phyloP scores from a whole-genome alignment of 371 early-diverging fungal species.

The Apophysomyces variabilis region DNA sequence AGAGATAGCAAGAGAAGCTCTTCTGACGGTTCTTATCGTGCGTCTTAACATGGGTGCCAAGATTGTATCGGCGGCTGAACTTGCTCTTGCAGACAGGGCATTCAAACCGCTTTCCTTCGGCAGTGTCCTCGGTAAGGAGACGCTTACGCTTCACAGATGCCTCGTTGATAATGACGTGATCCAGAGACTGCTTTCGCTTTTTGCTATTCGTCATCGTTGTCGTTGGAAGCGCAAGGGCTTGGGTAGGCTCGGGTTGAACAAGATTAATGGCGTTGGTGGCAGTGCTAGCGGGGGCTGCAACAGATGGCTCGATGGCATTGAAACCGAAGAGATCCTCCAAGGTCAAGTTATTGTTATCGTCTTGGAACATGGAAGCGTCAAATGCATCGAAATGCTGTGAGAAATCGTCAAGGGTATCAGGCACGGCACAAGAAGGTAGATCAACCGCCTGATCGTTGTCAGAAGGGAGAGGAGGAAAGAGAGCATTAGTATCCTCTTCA shows the following conservation, averaged over 20 bases:
- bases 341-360: background rate
- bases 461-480: slow-evolving; percentile 43
- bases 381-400: slow-evolving; percentile 6
- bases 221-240: background rate
- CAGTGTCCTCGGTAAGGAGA: background rate
- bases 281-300: too few species aligned
- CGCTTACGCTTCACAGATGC: slow-evolving; percentile 14
- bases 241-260: background rate
- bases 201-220: background rate
- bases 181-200: background rate
- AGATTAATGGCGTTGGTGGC: background rate
- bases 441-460: slow-evolving; percentile 14
- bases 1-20: slow-evolving; percentile 62
- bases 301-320: background rate
- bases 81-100: slow-evolving; percentile 57
- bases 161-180: background rate
- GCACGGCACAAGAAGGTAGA: slow-evolving; percentile 2
- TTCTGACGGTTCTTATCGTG: slow-evolving; percentile 70
- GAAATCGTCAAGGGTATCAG: background rate
- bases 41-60: slow-evolving; percentile 74
- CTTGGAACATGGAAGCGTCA: background rate
- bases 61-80: slow-evolving; percentile 77
- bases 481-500: slow-evolving; percentile 24
- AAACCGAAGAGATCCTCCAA: slow-evolving; percentile 10
- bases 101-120: slow-evolving; percentile 39